These are phyloP conservation scores for Zoysia japonica DNA, from an alignment of 176 grass and related monocot species.

Conservation along the genomic window DNA sequence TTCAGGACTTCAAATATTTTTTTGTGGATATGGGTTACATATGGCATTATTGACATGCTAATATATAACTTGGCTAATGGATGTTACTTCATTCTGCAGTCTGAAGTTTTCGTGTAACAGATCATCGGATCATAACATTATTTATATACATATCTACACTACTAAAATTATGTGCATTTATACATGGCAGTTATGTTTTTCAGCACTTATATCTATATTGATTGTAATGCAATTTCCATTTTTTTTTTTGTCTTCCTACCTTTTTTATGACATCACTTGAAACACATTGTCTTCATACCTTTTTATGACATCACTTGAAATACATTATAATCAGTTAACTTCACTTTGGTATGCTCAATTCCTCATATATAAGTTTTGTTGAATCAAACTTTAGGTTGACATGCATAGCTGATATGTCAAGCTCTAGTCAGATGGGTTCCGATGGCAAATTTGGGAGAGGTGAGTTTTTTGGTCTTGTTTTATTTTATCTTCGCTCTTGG, in stretches of 20 bases:
- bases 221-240: conserved; percentile 16
- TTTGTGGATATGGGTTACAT: background rate
- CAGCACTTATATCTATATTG: background rate
- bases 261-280: too few relatives aligned
- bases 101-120: background rate
- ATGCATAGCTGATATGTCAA: conserved; percentile 46
- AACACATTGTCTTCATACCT: background rate
- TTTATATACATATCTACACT: background rate
- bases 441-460: conserved; percentile 59
- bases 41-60: background rate
- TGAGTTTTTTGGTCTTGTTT: conserved; percentile 13
- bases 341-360: conserved; percentile 20
- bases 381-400: conserved; percentile 30
- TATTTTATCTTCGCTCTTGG: conserved; percentile 23
- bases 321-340: conserved; percentile 5
- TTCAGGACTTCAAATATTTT: conserved; percentile 7
- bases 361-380: conserved; percentile 17
- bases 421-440: conserved; percentile 46
- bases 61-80: background rate
- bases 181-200: background rate
- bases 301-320: conserved; percentile 1
- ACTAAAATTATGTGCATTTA: background rate
- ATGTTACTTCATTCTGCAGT: background rate
- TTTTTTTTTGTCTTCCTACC: background rate
- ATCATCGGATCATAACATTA: background rate